Base-by-base conservation (phyloP, 352 stramenopile species). In the Pythium apleroticum region DNA sequence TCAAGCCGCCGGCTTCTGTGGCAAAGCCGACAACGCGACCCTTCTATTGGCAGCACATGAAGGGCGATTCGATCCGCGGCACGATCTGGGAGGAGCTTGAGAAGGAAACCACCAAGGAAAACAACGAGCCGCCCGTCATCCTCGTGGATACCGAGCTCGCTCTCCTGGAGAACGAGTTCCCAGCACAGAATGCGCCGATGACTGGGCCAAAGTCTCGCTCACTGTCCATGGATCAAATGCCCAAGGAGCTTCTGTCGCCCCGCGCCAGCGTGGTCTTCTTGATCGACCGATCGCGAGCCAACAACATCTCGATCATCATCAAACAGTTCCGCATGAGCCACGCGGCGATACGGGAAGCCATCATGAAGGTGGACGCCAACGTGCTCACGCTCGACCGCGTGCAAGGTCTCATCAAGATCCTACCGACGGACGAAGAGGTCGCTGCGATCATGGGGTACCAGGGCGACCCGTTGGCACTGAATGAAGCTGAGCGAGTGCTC, bases 221-320 rank as follows among this genome's bases (percentile, higher is more conserved):
- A 14, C 62, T 72, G 56, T 83, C 80, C 12, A 72, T 79, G 53
- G 80, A 79, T 15, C 56, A 78, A 25, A 37, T 65, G 14, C 71
- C 71, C 4, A 76, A 74, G 53, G 71, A 72, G 19, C 28, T 86
- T 1, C 55, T 64, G 8, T 91, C 84, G 1, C 84, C 84, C 10
- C 75, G 41, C 20, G 41, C 41, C 8, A 49, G 77, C 8, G 60
- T 93, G 14, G 80, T 93, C 5, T 93, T 91, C 58, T 60, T 93
- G 39, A 93, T 93, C 56, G 84, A 93, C 30, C 75, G 84, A 22
- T 77, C 69, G 2, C 70, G 84, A 5, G 81, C 84, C 7, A 93
- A 93, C 69, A 95, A 95, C 60, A 96, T 98, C n/a, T 97, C 95
- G 19, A 99, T 99, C 68, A 98, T 98, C 68, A 84, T 99, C 45